Evolutionary conservation across 2,329 filamentous ascomycete species (phyloP), one percentile per base, ranked within the genome.

Genomic region (Colletotrichum sp.): DNA sequence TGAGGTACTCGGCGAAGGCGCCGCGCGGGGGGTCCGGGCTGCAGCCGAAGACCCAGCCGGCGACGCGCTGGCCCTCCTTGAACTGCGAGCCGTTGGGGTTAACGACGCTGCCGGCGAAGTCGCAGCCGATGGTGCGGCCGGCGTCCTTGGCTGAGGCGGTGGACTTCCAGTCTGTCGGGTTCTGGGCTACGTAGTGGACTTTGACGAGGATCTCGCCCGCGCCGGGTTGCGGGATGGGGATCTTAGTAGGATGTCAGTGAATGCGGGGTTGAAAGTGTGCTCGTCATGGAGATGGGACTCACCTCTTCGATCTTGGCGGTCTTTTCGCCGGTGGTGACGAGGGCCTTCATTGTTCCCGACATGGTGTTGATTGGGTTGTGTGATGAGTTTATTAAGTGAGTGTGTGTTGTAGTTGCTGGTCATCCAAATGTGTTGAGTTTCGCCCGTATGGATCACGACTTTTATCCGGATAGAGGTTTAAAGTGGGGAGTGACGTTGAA

Each of bases 111-210:
- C 83, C 83, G n/a, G 82, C 81, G 32, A 85, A 85, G 77, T 85
- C 83, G 72, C 82, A 84, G 36, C 83, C 83, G 6, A 83, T 63
- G 59, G 78, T 80, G 32, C 80, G 80, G 30, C 83, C 83, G 18
- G 65, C 57, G 3, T 70, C 57, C 10, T 72, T 26, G 0, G 80
- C 75, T 2, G 74, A 67, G 69, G 6, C 34, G 7, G 28, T 71
- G 5, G 78, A 76, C 60, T 84, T 84, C 82, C 82, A 84, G 74
- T 85, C 83, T 0, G 83, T 84, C 2, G 83, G 83, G 74, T 85
- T 85, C 72, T 84, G 83, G 2, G 83, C 83, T 1, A 79, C 80
- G 64, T 81, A 83, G 68, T 79, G 75, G 18, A 83, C 78, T 60
- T 82, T 80, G 72, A 85, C 79, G 21, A 85, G 80, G 32, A 85